These are phyloP conservation scores for Trametes versicolor DNA, from an alignment of 1,284 basidiomycete genomes.

Conservation along the genomic window DNA sequence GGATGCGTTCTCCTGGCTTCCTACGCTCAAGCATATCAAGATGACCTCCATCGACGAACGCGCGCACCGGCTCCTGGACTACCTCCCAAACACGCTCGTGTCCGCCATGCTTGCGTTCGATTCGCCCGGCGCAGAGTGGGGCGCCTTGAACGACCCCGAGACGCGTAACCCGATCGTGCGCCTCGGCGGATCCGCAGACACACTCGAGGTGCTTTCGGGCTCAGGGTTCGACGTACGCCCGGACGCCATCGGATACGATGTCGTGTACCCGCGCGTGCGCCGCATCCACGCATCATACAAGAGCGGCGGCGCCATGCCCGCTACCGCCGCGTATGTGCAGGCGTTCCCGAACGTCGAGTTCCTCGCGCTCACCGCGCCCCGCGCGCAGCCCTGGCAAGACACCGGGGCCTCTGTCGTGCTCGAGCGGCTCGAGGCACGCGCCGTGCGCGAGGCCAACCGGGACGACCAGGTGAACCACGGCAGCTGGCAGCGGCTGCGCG, in stretches of 20 bases:
- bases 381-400: background rate
- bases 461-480: conserved; percentile 21
- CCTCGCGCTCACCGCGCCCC: conserved; percentile 13
- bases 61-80: conserved; percentile 5
- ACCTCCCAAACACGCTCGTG: conserved; percentile 12
- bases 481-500: conserved; percentile 18
- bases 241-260: conserved; percentile 9
- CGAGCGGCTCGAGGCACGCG: background rate
- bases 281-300: conserved; percentile 11
- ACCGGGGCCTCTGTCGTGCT: background rate
- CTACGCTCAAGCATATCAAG: conserved; percentile 19
- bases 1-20: conserved; percentile 8
- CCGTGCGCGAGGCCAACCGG: conserved; percentile 8
- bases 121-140: background rate
- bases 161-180: conserved; percentile 23
- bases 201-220: conserved; percentile 23
- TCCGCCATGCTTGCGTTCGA: conserved; percentile 16
- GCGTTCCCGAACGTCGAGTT: conserved; percentile 25
- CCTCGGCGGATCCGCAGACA: conserved; percentile 13
- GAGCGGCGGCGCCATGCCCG: conserved; percentile 9
- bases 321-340: conserved; percentile 19
- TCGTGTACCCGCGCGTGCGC: conserved; percentile 21
- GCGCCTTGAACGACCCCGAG: background rate
- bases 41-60: conserved; percentile 8
- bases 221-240: conserved; percentile 17